Evolutionary conservation across 2,329 filamentous ascomycete genomes (phyloP).

Genomic region (Trichophaea hybrida): DNA sequence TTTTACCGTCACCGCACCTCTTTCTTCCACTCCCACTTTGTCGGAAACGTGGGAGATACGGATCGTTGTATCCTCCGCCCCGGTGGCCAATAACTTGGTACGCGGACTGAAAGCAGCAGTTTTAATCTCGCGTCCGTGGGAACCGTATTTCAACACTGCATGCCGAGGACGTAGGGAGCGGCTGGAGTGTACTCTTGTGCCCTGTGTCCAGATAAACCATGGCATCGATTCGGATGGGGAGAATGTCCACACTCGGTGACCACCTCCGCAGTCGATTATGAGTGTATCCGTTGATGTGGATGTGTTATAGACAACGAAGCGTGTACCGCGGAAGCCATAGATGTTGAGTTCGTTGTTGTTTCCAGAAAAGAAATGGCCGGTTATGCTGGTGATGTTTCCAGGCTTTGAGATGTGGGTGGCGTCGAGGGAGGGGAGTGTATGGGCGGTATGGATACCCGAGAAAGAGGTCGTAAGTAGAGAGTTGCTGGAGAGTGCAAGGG

Average conservation of each 20-base stretch:
- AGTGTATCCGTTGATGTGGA: constrained; percentile 54
- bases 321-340: constrained; percentile 65
- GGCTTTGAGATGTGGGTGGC: neutral
- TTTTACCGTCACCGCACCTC: constrained; percentile 37
- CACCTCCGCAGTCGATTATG: constrained; percentile 67
- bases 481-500: constrained; percentile 1
- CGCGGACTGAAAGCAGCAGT: constrained; percentile 37
- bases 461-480: neutral
- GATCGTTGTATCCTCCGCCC: constrained; percentile 58
- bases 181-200: constrained; percentile 32
- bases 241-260: constrained; percentile 61
- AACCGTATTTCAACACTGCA: constrained; percentile 47
- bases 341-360: constrained; percentile 46
- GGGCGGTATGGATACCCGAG: constrained; percentile 1
- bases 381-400: constrained; percentile 35
- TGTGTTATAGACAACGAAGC: constrained; percentile 72
- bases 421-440: neutral
- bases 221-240: constrained; percentile 10
- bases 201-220: constrained; percentile 62
- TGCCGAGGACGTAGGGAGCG: constrained; percentile 29
- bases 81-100: constrained; percentile 45
- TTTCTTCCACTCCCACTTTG: constrained; percentile 20
- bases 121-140: constrained; percentile 79
- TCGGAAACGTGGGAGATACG: constrained; percentile 50
- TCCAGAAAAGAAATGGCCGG: constrained; percentile 38